Evolutionary conservation across 164 flowering plant species (phyloP).

Genomic region (Euptelea pleiosperma): DNA sequence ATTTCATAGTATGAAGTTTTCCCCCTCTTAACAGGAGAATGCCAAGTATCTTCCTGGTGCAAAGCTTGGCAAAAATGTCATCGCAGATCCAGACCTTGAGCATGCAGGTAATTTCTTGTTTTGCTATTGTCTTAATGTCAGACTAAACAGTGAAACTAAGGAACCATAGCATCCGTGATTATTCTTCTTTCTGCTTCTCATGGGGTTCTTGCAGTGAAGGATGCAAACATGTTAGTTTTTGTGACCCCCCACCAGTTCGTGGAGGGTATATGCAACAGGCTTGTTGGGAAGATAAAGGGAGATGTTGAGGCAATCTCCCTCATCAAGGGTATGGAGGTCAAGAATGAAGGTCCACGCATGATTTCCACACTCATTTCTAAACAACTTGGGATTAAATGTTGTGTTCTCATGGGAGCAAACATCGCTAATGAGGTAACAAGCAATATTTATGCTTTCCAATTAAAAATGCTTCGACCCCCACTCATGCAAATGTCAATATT

Average conservation of each 20-base stretch:
- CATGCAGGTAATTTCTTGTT: conserved; percentile 59
- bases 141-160: too few species aligned
- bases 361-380: conserved; percentile 72
- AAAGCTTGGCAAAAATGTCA: conserved; percentile 92
- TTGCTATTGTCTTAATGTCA: too few species aligned
- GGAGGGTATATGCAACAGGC: conserved; percentile 79
- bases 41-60: conserved; percentile 93
- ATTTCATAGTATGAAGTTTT: background rate
- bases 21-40: conserved; percentile 55
- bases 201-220: conserved; percentile 57
- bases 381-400: conserved; percentile 72
- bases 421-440: conserved; percentile 79
- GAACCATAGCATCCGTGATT: background rate
- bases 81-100: conserved; percentile 85
- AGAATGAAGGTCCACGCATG: conserved; percentile 90
- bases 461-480: too few species aligned
- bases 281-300: conserved; percentile 62
- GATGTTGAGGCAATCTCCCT: conserved; percentile 79
- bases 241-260: conserved; percentile 96
- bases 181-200: background rate
- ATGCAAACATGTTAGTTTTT: conserved; percentile 87
- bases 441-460: too few species aligned
- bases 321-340: conserved; percentile 96
- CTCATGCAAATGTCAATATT: too few species aligned
- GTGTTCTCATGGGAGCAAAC: conserved; percentile 97